These are phyloP conservation scores for Dactylellina drechsleri DNA, from an alignment of 2,329 filamentous ascomycete genomes.

Conservation along the genomic window DNA sequence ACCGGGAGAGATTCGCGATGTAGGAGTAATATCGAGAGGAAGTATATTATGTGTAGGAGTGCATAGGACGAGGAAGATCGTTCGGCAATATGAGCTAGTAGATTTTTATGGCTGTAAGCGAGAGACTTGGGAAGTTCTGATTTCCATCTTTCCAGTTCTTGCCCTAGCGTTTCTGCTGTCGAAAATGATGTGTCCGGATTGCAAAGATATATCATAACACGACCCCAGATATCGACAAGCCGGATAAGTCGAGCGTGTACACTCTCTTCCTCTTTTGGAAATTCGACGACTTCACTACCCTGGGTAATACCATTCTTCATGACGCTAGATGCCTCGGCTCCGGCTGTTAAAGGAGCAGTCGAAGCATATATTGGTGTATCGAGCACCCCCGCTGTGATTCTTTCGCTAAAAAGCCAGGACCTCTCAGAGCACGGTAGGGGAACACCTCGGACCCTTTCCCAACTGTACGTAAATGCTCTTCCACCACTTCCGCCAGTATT, in stretches of 20 bases:
- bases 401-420: slow-evolving; percentile 50
- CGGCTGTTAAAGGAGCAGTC: slow-evolving; percentile 69
- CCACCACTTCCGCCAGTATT: slow-evolving; percentile 40
- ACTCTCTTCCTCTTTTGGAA: slow-evolving; percentile 64
- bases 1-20: slow-evolving; percentile 67
- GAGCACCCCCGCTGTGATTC: slow-evolving; percentile 40
- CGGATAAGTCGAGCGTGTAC: slow-evolving; percentile 65
- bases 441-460: slow-evolving; percentile 70
- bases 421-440: slow-evolving; percentile 69
- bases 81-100: slow-evolving; percentile 73
- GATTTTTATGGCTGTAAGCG: slow-evolving; percentile 70
- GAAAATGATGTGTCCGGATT: slow-evolving; percentile 58
- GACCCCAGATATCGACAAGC: slow-evolving; percentile 65
- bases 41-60: slow-evolving; percentile 73
- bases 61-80: slow-evolving; percentile 73
- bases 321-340: slow-evolving; percentile 66
- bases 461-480: slow-evolving; percentile 71
- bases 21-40: slow-evolving; percentile 74
- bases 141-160: slow-evolving; percentile 67
- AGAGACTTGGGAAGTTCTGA: slow-evolving; percentile 70
- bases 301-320: slow-evolving; percentile 59
- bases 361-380: slow-evolving; percentile 56
- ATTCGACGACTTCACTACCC: slow-evolving; percentile 61
- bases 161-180: slow-evolving; percentile 69
- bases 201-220: slow-evolving; percentile 63